Evolutionary conservation across 2,329 filamentous ascomycete genomes (phyloP).

Genomic region (Monilinia polystroma): DNA sequence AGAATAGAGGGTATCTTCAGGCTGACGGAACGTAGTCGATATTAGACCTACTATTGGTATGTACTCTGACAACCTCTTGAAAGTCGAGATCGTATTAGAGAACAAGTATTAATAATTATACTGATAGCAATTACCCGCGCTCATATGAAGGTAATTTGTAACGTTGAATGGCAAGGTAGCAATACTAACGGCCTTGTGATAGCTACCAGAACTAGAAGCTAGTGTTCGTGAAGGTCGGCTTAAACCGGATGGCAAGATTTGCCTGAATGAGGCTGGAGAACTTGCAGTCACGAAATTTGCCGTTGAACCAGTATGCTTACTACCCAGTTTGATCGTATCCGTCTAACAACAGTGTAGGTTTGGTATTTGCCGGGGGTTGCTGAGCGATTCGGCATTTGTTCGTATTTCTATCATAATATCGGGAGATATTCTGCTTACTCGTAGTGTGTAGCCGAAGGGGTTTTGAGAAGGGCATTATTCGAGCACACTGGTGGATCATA

Average conservation of each 20-base stretch:
- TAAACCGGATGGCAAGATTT: constrained; percentile 81
- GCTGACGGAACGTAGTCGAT: constrained; percentile 39
- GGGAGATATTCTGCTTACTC: constrained; percentile 57
- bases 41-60: constrained; percentile 42
- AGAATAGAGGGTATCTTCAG: background rate
- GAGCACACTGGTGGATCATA: constrained; percentile 96
- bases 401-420: constrained; percentile 19
- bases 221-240: constrained; percentile 79
- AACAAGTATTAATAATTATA: constrained; percentile 25
- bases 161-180: background rate
- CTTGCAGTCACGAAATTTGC: constrained; percentile 94
- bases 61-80: constrained; percentile 1
- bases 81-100: constrained; percentile 1
- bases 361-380: constrained; percentile 88
- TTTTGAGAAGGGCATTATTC: constrained; percentile 81
- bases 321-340: constrained; percentile 69
- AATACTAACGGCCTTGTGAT: constrained; percentile 24
- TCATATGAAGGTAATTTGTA: constrained; percentile 40
- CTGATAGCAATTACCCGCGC: constrained; percentile 40
- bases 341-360: constrained; percentile 45
- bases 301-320: constrained; percentile 76
- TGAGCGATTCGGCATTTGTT: constrained; percentile 78
- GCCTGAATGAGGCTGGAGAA: constrained; percentile 77
- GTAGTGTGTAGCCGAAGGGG: constrained; percentile 79
- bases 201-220: constrained; percentile 87